Evolutionary conservation across 371 early-diverging fungal species (phyloP), one percentile per base, ranked within the genome.

Genomic region (Rhizopus delemar): DNA sequence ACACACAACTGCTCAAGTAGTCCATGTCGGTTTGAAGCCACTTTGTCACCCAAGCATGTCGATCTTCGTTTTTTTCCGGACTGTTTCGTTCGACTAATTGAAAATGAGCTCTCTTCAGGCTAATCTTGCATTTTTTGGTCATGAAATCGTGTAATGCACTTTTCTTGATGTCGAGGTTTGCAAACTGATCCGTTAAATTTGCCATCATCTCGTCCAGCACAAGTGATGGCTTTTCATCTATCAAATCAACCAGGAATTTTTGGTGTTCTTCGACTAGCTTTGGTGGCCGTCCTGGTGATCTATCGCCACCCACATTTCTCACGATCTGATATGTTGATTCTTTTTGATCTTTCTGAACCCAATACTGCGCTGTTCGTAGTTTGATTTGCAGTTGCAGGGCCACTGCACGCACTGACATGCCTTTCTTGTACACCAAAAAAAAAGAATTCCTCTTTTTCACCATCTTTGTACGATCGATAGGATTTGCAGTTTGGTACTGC

Each of bases 101-200:
- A 22, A 22, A 22, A 22, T 22, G 51, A 34, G 66, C 65, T 11
- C 67, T 49, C 36, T 67, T 67, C 15, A 71, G 51, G 41, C 51
- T 46, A 15, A 66, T 57, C 39, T 58, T 63, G 59, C 67, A 71
- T 43, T 71, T 57, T 36, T 63, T 51, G 31, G 53, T 70, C 11
- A 66, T 50, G 51, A 63, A 66, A 43, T 63, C 57, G 56, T 66
- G 45, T 11, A 63, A 28, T 41, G 53, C 38, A 43, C 51, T 56
- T 50, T 66, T 64, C 38, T 38, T 46, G 36, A 67, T 62, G 29
- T 62, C 52, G 32, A 71, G 60, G 50, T 60, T 52, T 6, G 49
- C 57, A 63, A 68, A 65, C 43, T 62, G 62, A 15, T 45, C 33
- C 5, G 43, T 63, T 5, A 63, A 33, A 12, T 51, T 50, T 53